Evolutionary conservation across 441 rosid species (phyloP).

Genomic region (Raphanus hybrid): DNA sequence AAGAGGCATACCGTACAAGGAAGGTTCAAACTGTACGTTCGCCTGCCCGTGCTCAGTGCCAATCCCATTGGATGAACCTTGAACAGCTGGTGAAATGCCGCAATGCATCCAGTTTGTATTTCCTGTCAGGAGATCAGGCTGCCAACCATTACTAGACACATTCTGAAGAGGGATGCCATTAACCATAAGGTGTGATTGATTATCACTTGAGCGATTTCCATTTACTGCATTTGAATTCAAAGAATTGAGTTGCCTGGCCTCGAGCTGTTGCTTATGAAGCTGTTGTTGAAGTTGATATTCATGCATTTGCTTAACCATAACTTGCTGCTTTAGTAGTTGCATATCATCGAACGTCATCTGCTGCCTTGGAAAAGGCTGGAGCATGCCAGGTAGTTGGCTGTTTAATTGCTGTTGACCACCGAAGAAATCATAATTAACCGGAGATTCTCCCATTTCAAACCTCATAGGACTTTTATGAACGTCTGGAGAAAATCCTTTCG

Average conservation of each 20-base stretch:
- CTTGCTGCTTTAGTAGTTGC: constrained; percentile 76
- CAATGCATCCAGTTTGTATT: constrained; percentile 70
- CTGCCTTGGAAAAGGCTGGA: constrained; percentile 72
- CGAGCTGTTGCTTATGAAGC: constrained; percentile 60
- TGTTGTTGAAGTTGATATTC: constrained; percentile 78
- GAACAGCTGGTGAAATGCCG: constrained; percentile 55
- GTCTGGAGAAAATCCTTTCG: background rate
- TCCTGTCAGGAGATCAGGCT: constrained; percentile 58
- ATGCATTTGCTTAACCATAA: constrained; percentile 68
- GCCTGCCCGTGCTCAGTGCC: constrained; percentile 67
- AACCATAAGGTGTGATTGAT: constrained; percentile 54
- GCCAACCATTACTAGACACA: constrained; percentile 61
- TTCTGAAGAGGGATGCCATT: constrained; percentile 73
- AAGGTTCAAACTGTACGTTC: constrained; percentile 62
- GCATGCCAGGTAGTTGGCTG: constrained; percentile 62
- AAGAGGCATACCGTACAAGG: constrained; percentile 68
- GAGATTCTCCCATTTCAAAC: constrained; percentile 67
- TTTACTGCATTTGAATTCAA: constrained; percentile 53
- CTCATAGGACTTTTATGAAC: constrained; percentile 41
- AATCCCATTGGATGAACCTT: constrained; percentile 62
- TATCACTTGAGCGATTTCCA: constrained; percentile 51
- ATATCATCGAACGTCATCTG: constrained; percentile 67
- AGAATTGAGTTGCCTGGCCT: constrained; percentile 57
- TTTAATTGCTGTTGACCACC: constrained; percentile 70
- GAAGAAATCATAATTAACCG: constrained; percentile 71